Evolutionary conservation across 768 basidiomycete genomes (phyloP), one percentile per base, ranked within the genome.

Genomic region (Pulveroboletus sp.): DNA sequence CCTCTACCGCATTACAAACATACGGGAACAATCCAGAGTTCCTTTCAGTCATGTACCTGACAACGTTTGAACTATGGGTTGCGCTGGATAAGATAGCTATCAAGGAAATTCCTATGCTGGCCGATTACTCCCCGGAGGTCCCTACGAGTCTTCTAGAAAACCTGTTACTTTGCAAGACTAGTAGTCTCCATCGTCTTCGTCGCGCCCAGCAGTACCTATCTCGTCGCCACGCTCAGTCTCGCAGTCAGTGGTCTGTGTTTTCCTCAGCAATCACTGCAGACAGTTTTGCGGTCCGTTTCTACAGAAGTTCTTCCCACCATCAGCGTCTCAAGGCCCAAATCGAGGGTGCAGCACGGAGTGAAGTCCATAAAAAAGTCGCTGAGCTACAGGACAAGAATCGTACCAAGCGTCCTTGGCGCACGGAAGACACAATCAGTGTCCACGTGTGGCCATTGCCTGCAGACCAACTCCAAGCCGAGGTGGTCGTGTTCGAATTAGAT

Each of bases 401-500:
- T 8, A 43, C 37, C 0, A 14, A 21, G 24, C 35, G 25, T 27
- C 25, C 9, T 27, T 27, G 53, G 1, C n/a, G 29, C 4, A 2
- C 19, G 32, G 6, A 38, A 12, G 42, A 52, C 75, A 58, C 2
- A 6, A 27, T 27, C 5, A 27, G 9, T 5, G 53, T 73, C 4
- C 64, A 73, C 20, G 78, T 78, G 49, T 75, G 75, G 76, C 78
- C 77, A 0, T 55, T 80, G 12, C 75, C 79, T 0, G 27, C 53
- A 0, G 31, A 66, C 8, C 16, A 17, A 1, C 5, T 50, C 7
- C 27, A 36, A 8, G 60, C 62, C 0, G 58, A 33, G 13, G 33
- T n/a, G 12, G 13, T 33, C 33, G 33, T 33, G 33, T 33, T 33
- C 16, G 33, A 33, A 33, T n/a, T 33, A 7, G 33, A 5, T 13